Evolutionary conservation across 345 rosid species (phyloP), one percentile per base, ranked within the genome.

Genomic region (Carallia brachiata): DNA sequence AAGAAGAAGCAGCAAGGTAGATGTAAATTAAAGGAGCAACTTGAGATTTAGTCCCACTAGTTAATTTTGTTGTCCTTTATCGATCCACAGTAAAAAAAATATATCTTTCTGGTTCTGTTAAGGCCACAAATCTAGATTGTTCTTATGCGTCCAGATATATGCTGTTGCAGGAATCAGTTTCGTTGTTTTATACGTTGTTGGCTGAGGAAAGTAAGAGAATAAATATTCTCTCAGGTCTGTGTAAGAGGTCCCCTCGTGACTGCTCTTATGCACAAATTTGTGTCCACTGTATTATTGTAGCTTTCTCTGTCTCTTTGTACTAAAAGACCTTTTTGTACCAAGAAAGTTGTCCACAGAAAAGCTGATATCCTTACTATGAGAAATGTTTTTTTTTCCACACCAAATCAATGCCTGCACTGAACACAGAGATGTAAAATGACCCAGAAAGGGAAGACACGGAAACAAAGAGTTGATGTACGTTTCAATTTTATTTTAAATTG

Each of bases 141-240:
- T 76, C 72, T 31, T 64, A 72, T 40, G 60, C 65, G 80, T 2
- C 71, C 83, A 77, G 85, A 77, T 79, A 79, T 73, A 79, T 83
- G 84, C 78, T 62, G 68, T 66, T 72, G 75, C 78, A 67, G 80
- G 80, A 78, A 70, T 58, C 75, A 57, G 70, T 86, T 80, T 78
- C 74, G 74, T 84, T 84, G 85, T 82, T 77, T 84, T 82, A 71
- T 81, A 62, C 77, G 87, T 83, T 80, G 85, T 78, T 83, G 70
- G 69, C 28, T 75, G 76, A 74, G 56, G 56, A 56, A 54, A 7
- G 55, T 44, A 65, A 61, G 71, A 62, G 78, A 58, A 72, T 73
- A 80, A 80, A 65, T 80, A 70, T 79, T 83, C 88, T 74, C 74
- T 79, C 81, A 63, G 85, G 77, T 80, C 77, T 63, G 68, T 23